Conservation (phyloP, 768 basidiomycete species). For the Plicaturopsis crispa region DNA sequence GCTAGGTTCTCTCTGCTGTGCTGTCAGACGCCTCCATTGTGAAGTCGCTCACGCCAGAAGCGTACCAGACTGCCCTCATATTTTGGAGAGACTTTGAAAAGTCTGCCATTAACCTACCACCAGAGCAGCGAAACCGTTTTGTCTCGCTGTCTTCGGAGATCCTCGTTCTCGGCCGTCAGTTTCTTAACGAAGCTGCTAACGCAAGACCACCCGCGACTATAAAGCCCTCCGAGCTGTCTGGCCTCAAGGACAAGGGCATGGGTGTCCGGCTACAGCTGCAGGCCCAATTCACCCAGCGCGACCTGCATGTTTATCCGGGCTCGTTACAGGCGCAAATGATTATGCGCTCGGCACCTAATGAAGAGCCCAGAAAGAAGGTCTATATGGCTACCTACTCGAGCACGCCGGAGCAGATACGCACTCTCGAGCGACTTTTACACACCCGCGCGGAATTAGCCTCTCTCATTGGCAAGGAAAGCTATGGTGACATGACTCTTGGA, state of each 20-base stretch:
- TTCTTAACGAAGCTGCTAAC: constrained; percentile 61
- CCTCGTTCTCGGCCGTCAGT: constrained; percentile 78
- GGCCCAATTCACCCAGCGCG: constrained; percentile 68
- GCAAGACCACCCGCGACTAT: constrained; percentile 63
- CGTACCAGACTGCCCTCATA: constrained; percentile 81
- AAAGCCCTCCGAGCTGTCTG: constrained; percentile 59
- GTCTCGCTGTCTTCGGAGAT: constrained; percentile 89
- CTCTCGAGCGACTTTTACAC: constrained; percentile 67
- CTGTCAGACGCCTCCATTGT: constrained; percentile 62
- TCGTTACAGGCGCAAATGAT: constrained; percentile 92
- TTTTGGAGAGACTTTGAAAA: constrained; percentile 98
- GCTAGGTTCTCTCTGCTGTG: constrained; percentile 64
- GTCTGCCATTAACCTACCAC: constrained; percentile 87
- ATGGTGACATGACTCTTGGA: constrained; percentile 76
- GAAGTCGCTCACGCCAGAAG: constrained; percentile 62
- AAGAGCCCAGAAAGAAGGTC: constrained; percentile 73
- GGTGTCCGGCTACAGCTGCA: constrained; percentile 67
- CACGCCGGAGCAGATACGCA: constrained; percentile 63
- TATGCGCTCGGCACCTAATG: constrained; percentile 79
- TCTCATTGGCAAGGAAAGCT: constrained; percentile 80
- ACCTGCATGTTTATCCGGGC: constrained; percentile 75
- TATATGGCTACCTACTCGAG: constrained; percentile 81
- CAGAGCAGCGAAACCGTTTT: constrained; percentile 69
- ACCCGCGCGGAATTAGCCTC: constrained; percentile 78
- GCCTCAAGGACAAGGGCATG: constrained; percentile 72